A percentile compares a stretch with the other conserved stretches of the same genome.
phyloP scores from a whole-genome alignment of 2,329 filamentous ascomycete genomes.

The Parastagonospora avenae region DNA sequence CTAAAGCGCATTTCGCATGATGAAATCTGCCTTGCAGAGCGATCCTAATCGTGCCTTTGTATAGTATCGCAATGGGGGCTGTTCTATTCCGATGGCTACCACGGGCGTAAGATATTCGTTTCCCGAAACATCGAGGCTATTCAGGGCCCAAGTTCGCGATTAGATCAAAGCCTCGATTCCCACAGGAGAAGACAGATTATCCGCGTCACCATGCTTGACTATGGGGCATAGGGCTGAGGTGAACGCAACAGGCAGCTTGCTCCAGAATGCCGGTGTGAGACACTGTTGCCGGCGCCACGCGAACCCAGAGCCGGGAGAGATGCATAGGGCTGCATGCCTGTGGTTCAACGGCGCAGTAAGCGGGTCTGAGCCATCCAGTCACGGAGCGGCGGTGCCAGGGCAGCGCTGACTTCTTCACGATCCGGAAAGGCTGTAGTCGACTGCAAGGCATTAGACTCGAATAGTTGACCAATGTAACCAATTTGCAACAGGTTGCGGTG shows the following conservation, averaged over 20 bases:
- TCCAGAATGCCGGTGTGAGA: constrained; percentile 28
- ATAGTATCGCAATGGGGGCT: constrained; percentile 17
- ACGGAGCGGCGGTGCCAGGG: constrained; percentile 10
- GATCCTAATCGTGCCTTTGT: constrained; percentile 6
- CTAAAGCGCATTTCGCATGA: constrained; percentile 4
- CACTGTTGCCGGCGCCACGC: constrained; percentile 34
- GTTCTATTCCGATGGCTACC: constrained; percentile 16
- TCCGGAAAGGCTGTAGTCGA: neutral
- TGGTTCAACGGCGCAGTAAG: constrained; percentile 30
- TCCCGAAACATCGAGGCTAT: constrained; percentile 26
- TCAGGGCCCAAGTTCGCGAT: neutral
- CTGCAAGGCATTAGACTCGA: too few relatives aligned
- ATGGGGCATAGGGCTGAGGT: constrained; percentile 5
- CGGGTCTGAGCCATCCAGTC: constrained; percentile 13
- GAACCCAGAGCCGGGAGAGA: constrained; percentile 30
- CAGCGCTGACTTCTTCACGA: constrained; percentile 2
- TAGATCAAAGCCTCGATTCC: neutral
- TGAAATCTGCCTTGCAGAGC: constrained; percentile 8
- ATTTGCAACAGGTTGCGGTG: neutral
- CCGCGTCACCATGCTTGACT: constrained; percentile 1
- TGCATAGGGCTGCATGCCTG: constrained; percentile 42
- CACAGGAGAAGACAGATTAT: neutral
- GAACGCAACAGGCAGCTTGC: constrained; percentile 1
- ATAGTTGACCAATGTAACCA: too few relatives aligned
- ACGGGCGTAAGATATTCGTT: constrained; percentile 20